Percentiles rank a stretch among this genome's conserved stretches.
These are phyloP conservation scores for Acanthamoeba sp. DNA, from an alignment of 208 protist species.

Conservation along the genomic window DNA sequence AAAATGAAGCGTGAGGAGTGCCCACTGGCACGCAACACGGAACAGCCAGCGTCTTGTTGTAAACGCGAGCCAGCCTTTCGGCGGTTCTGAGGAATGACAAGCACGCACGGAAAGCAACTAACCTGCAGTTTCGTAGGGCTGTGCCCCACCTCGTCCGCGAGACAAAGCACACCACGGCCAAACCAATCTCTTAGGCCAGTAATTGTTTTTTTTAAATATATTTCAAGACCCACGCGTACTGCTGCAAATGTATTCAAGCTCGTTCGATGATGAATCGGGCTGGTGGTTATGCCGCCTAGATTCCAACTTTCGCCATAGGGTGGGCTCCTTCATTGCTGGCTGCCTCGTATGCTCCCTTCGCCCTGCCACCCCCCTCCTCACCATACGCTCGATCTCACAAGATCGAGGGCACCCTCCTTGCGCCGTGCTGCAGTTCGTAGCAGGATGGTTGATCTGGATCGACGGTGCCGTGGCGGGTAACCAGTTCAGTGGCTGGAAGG, in stretches of 20 bases:
- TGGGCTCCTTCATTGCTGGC: constrained; percentile 23
- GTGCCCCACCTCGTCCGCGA: no score
- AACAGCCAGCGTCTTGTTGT: no score
- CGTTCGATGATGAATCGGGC: not conserved
- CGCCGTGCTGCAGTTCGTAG: not conserved
- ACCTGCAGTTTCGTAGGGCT: no score
- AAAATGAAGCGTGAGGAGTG: no score
- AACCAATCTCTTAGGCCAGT: no score
- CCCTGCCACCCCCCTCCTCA: not conserved
- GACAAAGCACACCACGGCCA: no score
- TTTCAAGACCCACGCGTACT: not conserved
- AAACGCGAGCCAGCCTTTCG: no score
- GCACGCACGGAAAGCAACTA: no score
- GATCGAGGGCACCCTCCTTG: not conserved
- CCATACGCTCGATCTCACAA: not conserved
- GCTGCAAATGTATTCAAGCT: not conserved
- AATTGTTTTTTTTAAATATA: no score
- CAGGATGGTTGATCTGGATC: constrained; percentile 59
- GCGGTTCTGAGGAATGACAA: no score
- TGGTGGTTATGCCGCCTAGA: not conserved
- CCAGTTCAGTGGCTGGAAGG: constrained; percentile 17
- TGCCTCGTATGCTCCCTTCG: not conserved
- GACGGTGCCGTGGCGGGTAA: constrained; percentile 43
- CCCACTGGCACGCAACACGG: no score
- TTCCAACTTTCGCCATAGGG: constrained; percentile 18